A percentile compares a stretch with the other conserved stretches of the same genome.
Conservation (phyloP, 176 grass and related monocot species). For the Poa annua region DNA sequence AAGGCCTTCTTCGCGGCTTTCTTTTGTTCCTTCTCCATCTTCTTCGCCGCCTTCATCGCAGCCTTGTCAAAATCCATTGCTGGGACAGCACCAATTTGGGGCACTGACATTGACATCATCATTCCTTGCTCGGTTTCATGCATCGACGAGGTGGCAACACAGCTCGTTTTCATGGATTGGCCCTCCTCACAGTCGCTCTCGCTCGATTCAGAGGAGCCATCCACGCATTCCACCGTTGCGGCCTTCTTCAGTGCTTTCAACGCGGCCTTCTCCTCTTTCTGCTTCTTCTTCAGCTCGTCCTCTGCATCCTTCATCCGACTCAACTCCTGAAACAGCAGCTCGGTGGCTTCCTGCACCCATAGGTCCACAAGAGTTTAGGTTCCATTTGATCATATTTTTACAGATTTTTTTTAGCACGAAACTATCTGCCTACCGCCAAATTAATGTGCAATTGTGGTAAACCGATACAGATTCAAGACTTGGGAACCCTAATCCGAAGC, state of each 20-base stretch:
- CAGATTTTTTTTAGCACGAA: no score
- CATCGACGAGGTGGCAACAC: background rate
- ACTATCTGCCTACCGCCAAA: background rate
- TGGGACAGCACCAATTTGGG: background rate
- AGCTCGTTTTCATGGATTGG: background rate
- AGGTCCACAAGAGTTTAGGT: background rate
- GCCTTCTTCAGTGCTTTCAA: slow-evolving; percentile 52
- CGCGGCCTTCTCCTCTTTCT: slow-evolving; percentile 49
- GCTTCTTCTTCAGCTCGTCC: slow-evolving; percentile 44
- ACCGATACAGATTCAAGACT: background rate
- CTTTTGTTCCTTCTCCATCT: slow-evolving; percentile 61
- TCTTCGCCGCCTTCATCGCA: slow-evolving; percentile 59
- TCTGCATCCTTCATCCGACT: slow-evolving; percentile 61
- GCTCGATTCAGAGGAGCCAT: slow-evolving; percentile 49
- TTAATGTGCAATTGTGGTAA: background rate
- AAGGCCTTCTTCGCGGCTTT: slow-evolving; percentile 55
- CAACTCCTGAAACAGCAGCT: slow-evolving; percentile 61
- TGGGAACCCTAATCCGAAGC: background rate
- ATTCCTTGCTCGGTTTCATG: background rate
- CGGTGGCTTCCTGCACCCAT: slow-evolving; percentile 54
- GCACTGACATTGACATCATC: background rate
- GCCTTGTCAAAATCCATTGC: slow-evolving; percentile 20
- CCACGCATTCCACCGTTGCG: slow-evolving; percentile 35
- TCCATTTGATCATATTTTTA: no score
- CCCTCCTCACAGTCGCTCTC: slow-evolving; percentile 49